Conservation (phyloP, 2,329 filamentous ascomycete genomes). For the Pseudocercospora pini-densiflorae region DNA sequence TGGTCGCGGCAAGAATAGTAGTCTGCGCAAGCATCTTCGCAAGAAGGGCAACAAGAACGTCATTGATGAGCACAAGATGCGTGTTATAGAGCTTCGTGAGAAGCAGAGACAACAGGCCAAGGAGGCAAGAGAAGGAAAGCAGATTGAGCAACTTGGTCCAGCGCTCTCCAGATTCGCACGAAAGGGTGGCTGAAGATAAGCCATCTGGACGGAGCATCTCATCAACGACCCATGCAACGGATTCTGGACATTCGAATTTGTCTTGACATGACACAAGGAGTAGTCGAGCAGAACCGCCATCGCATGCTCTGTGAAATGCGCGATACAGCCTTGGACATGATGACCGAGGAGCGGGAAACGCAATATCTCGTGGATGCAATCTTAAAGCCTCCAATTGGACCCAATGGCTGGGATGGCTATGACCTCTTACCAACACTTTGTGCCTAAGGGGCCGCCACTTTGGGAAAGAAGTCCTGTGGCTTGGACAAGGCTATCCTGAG, state of each 20-base stretch:
- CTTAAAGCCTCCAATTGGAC: background rate
- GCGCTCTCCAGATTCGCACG: conserved; percentile 83
- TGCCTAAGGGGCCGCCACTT: background rate
- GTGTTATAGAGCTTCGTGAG: conserved; percentile 80
- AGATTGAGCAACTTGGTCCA: conserved; percentile 79
- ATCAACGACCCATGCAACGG: background rate
- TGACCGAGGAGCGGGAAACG: background rate
- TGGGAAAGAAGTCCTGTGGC: background rate
- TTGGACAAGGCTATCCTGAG: background rate
- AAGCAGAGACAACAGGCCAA: conserved; percentile 69
- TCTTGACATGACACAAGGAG: background rate
- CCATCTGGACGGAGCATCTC: background rate
- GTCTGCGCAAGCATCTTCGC: conserved; percentile 82
- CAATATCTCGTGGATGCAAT: background rate
- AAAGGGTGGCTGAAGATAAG: conserved; percentile 54
- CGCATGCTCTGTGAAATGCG: background rate
- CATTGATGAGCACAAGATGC: conserved; percentile 91
- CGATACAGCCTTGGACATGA: background rate
- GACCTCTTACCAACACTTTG: background rate
- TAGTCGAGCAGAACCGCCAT: background rate
- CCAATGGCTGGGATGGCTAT: no score
- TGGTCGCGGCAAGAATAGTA: conserved; percentile 86
- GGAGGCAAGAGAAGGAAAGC: conserved; percentile 68
- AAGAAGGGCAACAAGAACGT: conserved; percentile 94
- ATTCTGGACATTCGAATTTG: background rate